phyloP scores from a whole-genome alignment of 2,329 filamentous ascomycete genomes.

The Ceratocystiopsis minuta region DNA sequence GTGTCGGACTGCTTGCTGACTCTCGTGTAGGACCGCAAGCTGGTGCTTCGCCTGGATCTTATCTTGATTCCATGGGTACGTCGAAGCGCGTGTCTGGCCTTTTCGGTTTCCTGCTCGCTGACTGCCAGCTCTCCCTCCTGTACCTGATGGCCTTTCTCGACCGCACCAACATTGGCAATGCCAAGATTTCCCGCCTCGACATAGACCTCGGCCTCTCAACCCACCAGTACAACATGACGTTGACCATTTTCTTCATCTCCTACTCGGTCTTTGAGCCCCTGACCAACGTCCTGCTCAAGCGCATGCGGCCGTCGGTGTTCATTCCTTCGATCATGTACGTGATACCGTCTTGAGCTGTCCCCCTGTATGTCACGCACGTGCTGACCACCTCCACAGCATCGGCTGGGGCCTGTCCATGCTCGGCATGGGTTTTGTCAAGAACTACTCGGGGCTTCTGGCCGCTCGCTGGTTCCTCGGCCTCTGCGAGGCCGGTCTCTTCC shows the following conservation, averaged over 20 bases:
- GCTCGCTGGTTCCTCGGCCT: slow-evolving; percentile 56
- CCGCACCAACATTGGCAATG: slow-evolving; percentile 61
- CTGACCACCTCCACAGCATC: slow-evolving; percentile 25
- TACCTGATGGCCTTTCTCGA: slow-evolving; percentile 61
- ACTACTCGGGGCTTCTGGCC: slow-evolving; percentile 46
- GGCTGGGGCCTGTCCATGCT: slow-evolving; percentile 53
- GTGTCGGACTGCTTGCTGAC: not conserved
- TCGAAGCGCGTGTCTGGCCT: not conserved
- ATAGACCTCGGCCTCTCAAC: slow-evolving; percentile 42
- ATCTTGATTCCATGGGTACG: slow-evolving; percentile 20
- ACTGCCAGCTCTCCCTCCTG: slow-evolving; percentile 41
- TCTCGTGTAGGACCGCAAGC: slow-evolving; percentile 15
- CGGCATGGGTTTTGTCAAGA: slow-evolving; percentile 47
- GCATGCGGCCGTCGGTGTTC: slow-evolving; percentile 57
- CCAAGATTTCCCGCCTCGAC: slow-evolving; percentile 36
- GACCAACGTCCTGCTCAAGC: slow-evolving; percentile 68
- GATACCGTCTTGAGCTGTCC: not conserved
- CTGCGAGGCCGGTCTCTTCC: slow-evolving; percentile 58
- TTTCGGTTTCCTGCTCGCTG: not conserved
- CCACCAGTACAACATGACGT: slow-evolving; percentile 50
- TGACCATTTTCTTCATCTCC: slow-evolving; percentile 76
- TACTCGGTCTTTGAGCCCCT: slow-evolving; percentile 65
- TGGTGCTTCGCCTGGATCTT: slow-evolving; percentile 16
- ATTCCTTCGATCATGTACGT: slow-evolving; percentile 62
- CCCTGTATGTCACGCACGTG: not conserved